Evolutionary conservation across 352 stramenopile genomes (phyloP), one percentile per base, ranked within the genome.

Genomic region (Globisporangium polare): DNA sequence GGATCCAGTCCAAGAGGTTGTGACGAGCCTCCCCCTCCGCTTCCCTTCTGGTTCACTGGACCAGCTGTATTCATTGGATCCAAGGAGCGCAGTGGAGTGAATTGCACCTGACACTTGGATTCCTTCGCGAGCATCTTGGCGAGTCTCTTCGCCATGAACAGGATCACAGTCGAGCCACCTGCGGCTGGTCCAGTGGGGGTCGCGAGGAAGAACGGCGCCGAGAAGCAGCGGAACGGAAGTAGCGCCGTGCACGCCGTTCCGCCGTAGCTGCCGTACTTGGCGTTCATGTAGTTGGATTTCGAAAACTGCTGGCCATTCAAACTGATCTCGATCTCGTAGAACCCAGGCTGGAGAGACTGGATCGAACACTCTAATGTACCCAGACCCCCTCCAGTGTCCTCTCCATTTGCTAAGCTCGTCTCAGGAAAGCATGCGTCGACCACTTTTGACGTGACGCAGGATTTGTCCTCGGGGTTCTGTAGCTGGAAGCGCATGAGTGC

Each of bases 271-370:
- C 68, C 82, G 54, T 77, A 85, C 22, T 61, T 72, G 52, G 81
- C 83, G 18, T 63, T 70, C 71, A 89, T 83, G 51, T 80, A 91
- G 17, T 73, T 76, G 15, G 76, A 86, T 3, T 43, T 60, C 0
- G 78, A 80, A 27, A 86, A 91, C 37, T 89, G 82, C 49, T 91
- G 79, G 0, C 73, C 71, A 53, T 91, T 91, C 2, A 91, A 62
- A 67, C 78, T 91, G 12, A 89, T 53, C 37, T 89, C 77, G 4
- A 89, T 60, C 53, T 88, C 80, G 58, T 85, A 91, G 37, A 73
- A 89, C 0, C 78, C 74, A 0, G 80, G 55, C 24, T 61, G 45
- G 1, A 55, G 73, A 58, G 56, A 81, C 80, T 6, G 63, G 35
- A 27, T 73, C 74, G 39, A 73, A 65, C 51, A 88, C 46, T 8